Evolutionary conservation across 2,329 filamentous ascomycete genomes (phyloP).

Genomic region (Colletotrichum trifolii): DNA sequence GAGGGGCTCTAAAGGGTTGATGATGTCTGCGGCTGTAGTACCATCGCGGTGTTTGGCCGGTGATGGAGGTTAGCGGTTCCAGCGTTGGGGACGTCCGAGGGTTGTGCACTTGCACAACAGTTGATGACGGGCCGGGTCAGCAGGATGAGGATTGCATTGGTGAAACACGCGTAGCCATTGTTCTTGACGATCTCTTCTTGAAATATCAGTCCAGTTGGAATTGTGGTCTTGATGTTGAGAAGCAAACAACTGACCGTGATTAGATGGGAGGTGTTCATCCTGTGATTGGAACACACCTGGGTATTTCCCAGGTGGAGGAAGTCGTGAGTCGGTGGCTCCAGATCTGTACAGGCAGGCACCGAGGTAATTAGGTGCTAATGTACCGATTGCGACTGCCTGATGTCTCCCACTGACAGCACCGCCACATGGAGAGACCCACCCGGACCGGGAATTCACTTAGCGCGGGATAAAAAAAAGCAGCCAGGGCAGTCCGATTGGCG

Average conservation of each 20-base stretch:
- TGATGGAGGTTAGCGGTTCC: constrained; percentile 8
- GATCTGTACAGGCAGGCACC: too few relatives aligned
- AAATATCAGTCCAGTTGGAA: too few relatives aligned
- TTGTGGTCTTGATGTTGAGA: too few relatives aligned
- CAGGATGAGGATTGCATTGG: neutral
- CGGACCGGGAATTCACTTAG: constrained; percentile 18
- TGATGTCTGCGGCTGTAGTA: neutral
- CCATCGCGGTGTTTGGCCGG: neutral
- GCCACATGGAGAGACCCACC: constrained; percentile 19
- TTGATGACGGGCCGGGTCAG: constrained; percentile 3
- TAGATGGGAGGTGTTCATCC: too few relatives aligned
- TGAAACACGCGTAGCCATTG: too few relatives aligned
- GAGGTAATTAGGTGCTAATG: neutral
- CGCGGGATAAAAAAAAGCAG: constrained; percentile 34
- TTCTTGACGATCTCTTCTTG: too few relatives aligned
- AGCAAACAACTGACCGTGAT: too few relatives aligned
- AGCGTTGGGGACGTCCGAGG: constrained; percentile 10
- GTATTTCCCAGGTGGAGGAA: too few relatives aligned
- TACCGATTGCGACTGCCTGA: constrained; percentile 10
- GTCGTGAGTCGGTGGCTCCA: too few relatives aligned
- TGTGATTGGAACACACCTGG: too few relatives aligned
- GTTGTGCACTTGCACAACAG: constrained; percentile 5
- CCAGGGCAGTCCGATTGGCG: neutral
- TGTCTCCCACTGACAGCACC: constrained; percentile 20
- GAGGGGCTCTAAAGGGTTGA: neutral